Evolutionary conservation across 2,329 filamentous ascomycete genomes (phyloP).

Genomic region (Xylaria sp.): DNA sequence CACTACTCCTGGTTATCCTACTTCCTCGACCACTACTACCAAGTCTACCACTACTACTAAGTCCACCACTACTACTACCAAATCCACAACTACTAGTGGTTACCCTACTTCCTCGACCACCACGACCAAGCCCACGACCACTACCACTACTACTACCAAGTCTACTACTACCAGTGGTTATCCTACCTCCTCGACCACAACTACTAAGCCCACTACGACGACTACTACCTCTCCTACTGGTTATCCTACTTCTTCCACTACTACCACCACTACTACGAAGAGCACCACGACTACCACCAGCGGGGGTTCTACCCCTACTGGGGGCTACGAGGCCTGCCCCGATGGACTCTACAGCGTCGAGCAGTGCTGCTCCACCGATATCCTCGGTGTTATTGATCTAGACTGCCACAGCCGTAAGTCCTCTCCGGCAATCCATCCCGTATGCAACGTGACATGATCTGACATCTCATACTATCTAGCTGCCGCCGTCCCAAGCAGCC

Average conservation of each 20-base stretch:
- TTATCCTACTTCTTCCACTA: too few relatives aligned
- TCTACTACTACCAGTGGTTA: neutral
- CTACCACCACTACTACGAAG: too few relatives aligned
- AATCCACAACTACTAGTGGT: neutral
- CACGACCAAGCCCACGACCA: neutral
- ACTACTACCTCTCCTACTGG: neutral
- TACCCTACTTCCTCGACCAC: neutral
- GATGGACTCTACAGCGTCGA: neutral
- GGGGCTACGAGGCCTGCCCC: neutral
- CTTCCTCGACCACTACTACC: neutral
- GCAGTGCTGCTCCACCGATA: slow-evolving; percentile 3
- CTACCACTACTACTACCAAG: neutral
- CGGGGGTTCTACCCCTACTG: neutral
- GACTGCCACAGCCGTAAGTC: neutral
- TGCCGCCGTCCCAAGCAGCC: neutral
- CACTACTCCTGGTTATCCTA: neutral
- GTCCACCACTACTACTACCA: neutral
- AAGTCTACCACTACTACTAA: neutral
- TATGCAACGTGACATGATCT: neutral
- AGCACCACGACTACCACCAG: too few relatives aligned
- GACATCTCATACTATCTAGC: neutral
- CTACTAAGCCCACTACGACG: neutral
- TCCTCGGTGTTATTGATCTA: slow-evolving; percentile 5
- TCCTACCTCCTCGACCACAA: too few relatives aligned
- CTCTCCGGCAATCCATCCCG: neutral